Base-by-base conservation (phyloP, 352 stramenopile genomes). In the Phytophthora uliginosa region DNA sequence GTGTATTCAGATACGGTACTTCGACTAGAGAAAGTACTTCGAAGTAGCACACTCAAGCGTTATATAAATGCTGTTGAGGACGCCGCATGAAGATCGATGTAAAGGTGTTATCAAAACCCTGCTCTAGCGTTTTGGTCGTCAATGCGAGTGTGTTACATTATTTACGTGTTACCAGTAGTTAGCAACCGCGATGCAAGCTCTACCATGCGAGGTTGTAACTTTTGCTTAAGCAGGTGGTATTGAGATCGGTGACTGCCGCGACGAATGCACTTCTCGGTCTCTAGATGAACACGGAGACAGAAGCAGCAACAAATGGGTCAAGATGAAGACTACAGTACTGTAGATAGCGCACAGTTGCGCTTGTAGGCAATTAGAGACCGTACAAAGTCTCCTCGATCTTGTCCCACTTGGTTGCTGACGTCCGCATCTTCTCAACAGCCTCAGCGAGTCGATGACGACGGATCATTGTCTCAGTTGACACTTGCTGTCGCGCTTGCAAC, bases 351-450 rank as follows among this genome's bases (percentile, higher is more conserved):
- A 33, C 20, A 9, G 4, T 54, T 24, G 20, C 47, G 47, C 34
- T 17, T 22, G 18, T 13, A 31, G 55, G 18, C 13, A 65, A 42
- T 77, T 75, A 86, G 26, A 84, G 47, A 18, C 50, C 84, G 83
- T 91, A 91, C 81, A 95, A 76, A 60, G 79, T 88, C 28, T 93
- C 86, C 60, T 94, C 84, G 69, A 94, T 82, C 62, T 91, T 90
- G 69, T 95, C 86, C 88, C 86, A 95, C 57, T 93, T 90, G 62
- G 86, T 88, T 13, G 61, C 66, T 61, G 67, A 85, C 38, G 67
- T 73, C 10, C 83, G 81, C 45, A 94, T 74, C 47, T 94, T 80
- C 58, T 93, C 85, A 31, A 95, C 82, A 4, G 83, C 85, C 55
- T 93, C 73, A 22, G 72, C 75, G 51, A 94, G 92, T 51, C 78